Base-by-base conservation (phyloP, 1,284 basidiomycete species). In the Tetrapyrgos nigripes region DNA sequence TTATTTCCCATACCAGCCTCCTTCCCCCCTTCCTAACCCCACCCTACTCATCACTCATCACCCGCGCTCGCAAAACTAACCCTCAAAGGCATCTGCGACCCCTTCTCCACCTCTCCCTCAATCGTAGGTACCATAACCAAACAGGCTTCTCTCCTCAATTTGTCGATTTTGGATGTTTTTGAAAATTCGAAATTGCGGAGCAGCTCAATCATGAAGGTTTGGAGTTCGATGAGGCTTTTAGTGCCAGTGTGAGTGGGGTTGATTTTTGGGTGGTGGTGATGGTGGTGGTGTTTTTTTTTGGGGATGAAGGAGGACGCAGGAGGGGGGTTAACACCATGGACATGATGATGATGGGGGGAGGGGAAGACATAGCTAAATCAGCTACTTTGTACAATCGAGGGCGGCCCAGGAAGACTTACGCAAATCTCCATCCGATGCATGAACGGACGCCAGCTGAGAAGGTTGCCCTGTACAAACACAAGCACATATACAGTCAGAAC, bases 351-450 rank as follows among this genome's bases (percentile, higher is more conserved):
- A n/a, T n/a, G n/a, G n/a, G n/a, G n/a, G n/a, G n/a, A n/a, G n/a
- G n/a, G n/a, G 29, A 40, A 27, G 19, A 37, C n/a, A 10, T 35
- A n/a, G 52, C 50, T 4, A 23, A 23, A 46, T 29, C 29, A 51
- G 27, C 19, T 33, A 43, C 17, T 9, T 44, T 11, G n/a, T 17
- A 6, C 10, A 59, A 43, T 21, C 57, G 29, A 58, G 63, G 59
- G n/a, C n/a, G n/a, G n/a, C n/a, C n/a, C 61, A 35, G 23, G 37
- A 17, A 23, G 44, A 58, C 68, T 29, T 60, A 76, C 75, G 81
- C 80, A 64, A 86, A 83, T 59, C 81, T 76, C 83, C 84, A 85
- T 21, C 80, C 81, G 21, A 81, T 73, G 62, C 79, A 82, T 1
- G 75, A 66, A 26, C 77, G 72, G 27, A 72, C 59, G 9, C 80